A percentile compares a stretch with the other conserved stretches of the same genome.
These are phyloP conservation scores for Fusarium liriodendri DNA, from an alignment of 2,329 filamentous ascomycete species.

Conservation along the genomic window DNA sequence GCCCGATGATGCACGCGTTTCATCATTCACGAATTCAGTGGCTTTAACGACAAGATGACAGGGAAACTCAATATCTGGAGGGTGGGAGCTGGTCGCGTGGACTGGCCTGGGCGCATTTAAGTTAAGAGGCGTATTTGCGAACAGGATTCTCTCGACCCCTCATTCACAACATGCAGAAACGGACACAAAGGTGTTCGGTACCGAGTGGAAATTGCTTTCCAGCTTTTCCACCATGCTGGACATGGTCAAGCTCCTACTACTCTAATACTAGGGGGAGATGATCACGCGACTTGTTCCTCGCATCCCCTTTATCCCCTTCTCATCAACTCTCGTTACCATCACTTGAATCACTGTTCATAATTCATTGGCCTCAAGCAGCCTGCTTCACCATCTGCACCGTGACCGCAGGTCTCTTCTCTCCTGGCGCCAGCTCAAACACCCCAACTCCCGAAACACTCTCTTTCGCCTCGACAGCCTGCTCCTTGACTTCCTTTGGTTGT, in stretches of 20 bases:
- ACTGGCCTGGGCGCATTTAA: neutral
- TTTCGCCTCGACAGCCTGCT: constrained; percentile 1
- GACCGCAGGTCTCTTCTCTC: constrained; percentile 25
- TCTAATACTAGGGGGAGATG: neutral
- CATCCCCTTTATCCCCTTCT: neutral
- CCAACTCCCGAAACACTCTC: constrained; percentile 41
- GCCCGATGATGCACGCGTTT: neutral
- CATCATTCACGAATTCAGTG: neutral
- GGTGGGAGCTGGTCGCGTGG: neutral
- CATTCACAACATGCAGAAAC: neutral
- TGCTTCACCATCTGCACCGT: neutral
- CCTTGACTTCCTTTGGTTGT: constrained; percentile 16
- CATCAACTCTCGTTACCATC: neutral
- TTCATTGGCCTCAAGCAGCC: neutral
- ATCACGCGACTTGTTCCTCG: neutral
- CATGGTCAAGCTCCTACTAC: neutral
- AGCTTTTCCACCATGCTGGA: neutral
- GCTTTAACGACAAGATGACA: neutral
- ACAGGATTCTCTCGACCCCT: neutral
- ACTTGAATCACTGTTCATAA: neutral
- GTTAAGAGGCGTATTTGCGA: neutral
- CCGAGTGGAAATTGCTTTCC: neutral
- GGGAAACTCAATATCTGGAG: neutral
- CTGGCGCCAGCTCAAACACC: constrained; percentile 45
- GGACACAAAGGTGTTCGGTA: neutral